phyloP scores from a whole-genome alignment of 805 yeast species.

The Ogataea pilisensis region DNA sequence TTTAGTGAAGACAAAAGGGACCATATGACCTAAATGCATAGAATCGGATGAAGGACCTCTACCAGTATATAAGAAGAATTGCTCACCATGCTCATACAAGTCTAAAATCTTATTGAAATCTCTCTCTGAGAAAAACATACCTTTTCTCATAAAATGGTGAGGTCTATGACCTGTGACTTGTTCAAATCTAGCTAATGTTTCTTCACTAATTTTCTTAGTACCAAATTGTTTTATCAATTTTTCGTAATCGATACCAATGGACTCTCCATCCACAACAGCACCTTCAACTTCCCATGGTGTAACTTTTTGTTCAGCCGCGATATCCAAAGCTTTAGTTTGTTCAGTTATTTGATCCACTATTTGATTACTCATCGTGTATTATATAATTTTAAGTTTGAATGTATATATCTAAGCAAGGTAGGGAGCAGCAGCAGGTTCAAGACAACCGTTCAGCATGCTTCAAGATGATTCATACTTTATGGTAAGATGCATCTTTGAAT shows the following conservation, averaged over 20 bases:
- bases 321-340: conserved; percentile 20
- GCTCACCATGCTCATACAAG: conserved; percentile 90
- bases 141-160: conserved; percentile 85
- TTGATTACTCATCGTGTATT: no score
- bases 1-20: conserved; percentile 92
- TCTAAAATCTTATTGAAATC: conserved; percentile 76
- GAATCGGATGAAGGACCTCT: conserved; percentile 95
- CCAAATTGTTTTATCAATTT: conserved; percentile 86
- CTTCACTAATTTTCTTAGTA: conserved; percentile 65
- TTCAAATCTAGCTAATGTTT: conserved; percentile 70
- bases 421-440: no score
- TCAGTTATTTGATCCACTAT: conserved; percentile 20
- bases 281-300: conserved; percentile 99
- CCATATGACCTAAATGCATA: conserved; percentile 95
- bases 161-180: conserved; percentile 86
- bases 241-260: conserved; percentile 89
- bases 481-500: no score
- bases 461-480: no score
- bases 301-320: conserved; percentile 47
- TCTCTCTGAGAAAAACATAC: conserved; percentile 89
- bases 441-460: no score
- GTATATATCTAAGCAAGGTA: no score
- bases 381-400: no score
- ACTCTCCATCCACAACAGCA: conserved; percentile 90
- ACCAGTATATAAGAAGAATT: conserved; percentile 93